These are phyloP conservation scores for Aspergillus calidoustus DNA, from an alignment of 2,329 filamentous ascomycete species.

Conservation along the genomic window DNA sequence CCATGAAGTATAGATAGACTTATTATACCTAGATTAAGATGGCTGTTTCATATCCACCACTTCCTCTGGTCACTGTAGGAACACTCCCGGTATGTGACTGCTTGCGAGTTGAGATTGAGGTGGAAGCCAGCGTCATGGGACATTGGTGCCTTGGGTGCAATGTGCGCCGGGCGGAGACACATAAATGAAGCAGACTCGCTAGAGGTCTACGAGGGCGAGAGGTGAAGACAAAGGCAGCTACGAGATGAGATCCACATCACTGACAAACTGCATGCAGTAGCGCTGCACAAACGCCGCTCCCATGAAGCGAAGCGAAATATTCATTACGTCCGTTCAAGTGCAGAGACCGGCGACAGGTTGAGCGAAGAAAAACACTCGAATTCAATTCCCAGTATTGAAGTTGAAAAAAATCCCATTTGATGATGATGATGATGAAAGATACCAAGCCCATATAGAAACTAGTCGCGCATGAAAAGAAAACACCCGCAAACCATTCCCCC, in stretches of 20 bases:
- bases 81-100: not conserved
- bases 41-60: not conserved
- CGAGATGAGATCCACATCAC: not conserved
- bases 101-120: not conserved
- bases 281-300: not conserved
- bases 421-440: slow-evolving; percentile 20
- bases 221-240: not conserved
- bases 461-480: slow-evolving; percentile 19
- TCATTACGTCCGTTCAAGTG: not conserved
- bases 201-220: not conserved
- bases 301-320: not conserved
- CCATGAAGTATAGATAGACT: slow-evolving; percentile 5
- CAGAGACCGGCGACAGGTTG: not conserved
- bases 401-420: slow-evolving; percentile 24
- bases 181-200: not conserved
- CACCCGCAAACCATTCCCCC: slow-evolving; percentile 8
- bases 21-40: slow-evolving; percentile 10
- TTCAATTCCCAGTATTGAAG: slow-evolving; percentile 17
- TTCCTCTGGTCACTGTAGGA: not conserved
- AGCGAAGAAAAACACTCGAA: slow-evolving; percentile 5
- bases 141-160: too few species aligned
- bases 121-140: too few species aligned
- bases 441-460: slow-evolving; percentile 20
- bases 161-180: too few species aligned
- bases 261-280: not conserved